Conservation (phyloP, 2,329 filamentous ascomycete species). For the Aulographum hederae region DNA sequence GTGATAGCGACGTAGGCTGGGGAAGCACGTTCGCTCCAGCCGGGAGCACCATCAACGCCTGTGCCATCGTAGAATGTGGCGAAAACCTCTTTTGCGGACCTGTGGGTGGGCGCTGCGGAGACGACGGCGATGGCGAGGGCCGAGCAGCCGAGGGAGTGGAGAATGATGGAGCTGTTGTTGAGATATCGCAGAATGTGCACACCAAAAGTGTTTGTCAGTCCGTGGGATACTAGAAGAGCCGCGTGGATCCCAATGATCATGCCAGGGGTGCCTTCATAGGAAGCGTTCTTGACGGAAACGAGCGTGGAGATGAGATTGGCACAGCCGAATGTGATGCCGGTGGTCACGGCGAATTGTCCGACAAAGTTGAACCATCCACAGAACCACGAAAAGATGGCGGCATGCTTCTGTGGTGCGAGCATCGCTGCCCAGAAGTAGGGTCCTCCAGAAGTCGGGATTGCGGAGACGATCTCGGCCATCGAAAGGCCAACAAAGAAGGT, state of each 20-base stretch:
- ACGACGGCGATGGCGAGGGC: slow-evolving; percentile 36
- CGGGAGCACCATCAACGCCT: slow-evolving; percentile 23
- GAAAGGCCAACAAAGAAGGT: slow-evolving; percentile 34
- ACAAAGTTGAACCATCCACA: slow-evolving; percentile 33
- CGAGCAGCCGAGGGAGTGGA: slow-evolving; percentile 35
- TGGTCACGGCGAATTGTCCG: slow-evolving; percentile 30
- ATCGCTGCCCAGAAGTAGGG: slow-evolving; percentile 44
- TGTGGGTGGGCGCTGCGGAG: slow-evolving; percentile 37
- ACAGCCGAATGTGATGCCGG: slow-evolving; percentile 27
- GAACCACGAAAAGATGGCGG: slow-evolving; percentile 28
- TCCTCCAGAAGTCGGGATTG: slow-evolving; percentile 38
- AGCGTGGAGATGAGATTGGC: slow-evolving; percentile 27
- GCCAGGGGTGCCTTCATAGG: slow-evolving; percentile 23
- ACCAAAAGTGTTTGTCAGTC: slow-evolving; percentile 38
- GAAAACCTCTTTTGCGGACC: slow-evolving; percentile 37
- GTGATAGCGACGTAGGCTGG: slow-evolving; percentile 36
- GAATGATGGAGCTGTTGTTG: slow-evolving; percentile 36
- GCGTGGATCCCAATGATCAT: slow-evolving; percentile 41
- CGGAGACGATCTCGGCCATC: slow-evolving; percentile 42
- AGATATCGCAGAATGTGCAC: slow-evolving; percentile 36
- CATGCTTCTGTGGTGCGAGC: slow-evolving; percentile 29
- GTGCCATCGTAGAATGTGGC: slow-evolving; percentile 35
- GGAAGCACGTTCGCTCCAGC: slow-evolving; percentile 34
- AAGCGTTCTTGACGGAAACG: slow-evolving; percentile 22
- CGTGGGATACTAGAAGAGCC: slow-evolving; percentile 35